Evolutionary conservation across 352 stramenopile species (phyloP).

Genomic region (Phytophthora pisi): DNA sequence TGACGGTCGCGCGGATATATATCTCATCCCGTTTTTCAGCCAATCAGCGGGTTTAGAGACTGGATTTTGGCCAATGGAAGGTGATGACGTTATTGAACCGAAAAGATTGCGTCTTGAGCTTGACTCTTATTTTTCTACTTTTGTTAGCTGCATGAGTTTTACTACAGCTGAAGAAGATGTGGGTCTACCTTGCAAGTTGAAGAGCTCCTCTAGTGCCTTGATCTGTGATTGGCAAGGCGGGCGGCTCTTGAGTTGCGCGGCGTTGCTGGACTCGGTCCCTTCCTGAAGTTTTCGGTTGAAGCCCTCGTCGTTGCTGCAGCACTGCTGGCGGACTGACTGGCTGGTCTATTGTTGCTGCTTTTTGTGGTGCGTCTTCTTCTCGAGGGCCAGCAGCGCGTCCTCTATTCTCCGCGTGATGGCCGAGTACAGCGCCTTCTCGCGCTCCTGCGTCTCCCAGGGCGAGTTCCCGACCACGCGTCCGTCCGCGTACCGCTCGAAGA

Average conservation of each 20-base stretch:
- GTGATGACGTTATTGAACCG: neutral
- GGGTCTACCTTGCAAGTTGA: no score
- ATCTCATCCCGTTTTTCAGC: slow-evolving; percentile 1
- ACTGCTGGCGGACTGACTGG: neutral
- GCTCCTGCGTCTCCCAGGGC: slow-evolving; percentile 66
- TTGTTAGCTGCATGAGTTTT: no score
- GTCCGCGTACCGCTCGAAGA: slow-evolving; percentile 67
- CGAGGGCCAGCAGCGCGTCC: slow-evolving; percentile 67
- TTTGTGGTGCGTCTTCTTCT: slow-evolving; percentile 33
- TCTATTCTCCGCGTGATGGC: slow-evolving; percentile 88
- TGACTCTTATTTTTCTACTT: no score
- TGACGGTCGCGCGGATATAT: no score
- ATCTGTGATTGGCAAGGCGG: no score
- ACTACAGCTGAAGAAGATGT: no score
- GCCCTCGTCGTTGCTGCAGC: neutral
- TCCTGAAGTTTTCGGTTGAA: neutral
- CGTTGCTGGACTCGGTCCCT: neutral
- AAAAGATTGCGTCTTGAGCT: neutral
- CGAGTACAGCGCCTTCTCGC: slow-evolving; percentile 79
- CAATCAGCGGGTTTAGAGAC: neutral
- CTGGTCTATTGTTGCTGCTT: slow-evolving; percentile 27
- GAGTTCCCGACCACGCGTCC: slow-evolving; percentile 51
- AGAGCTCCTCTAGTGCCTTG: no score
- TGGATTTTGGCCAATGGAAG: neutral
- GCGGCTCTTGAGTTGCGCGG: neutral